phyloP scores from a whole-genome alignment of 352 stramenopile species.

The Ophiocytium majus region DNA sequence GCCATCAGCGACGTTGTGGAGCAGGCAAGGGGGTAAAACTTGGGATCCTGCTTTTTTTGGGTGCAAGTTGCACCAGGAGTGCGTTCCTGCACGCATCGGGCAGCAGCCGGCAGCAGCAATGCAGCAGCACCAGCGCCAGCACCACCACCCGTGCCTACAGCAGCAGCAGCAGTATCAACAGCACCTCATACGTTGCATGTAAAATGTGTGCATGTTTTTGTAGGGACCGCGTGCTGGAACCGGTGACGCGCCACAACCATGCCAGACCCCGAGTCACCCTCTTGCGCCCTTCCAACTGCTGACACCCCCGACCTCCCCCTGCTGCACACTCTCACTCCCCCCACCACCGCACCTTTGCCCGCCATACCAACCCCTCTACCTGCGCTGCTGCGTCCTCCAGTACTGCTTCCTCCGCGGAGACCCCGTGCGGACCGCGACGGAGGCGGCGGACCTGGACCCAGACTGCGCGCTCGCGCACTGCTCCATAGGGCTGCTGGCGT shows the following conservation, averaged over 20 bases:
- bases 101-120: no score
- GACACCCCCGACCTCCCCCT: neutral
- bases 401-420: conserved; percentile 15
- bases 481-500: neutral
- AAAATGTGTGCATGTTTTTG: neutral
- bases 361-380: neutral
- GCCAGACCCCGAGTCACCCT: neutral
- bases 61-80: neutral
- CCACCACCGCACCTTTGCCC: neutral
- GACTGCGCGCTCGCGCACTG: conserved; percentile 16
- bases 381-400: neutral
- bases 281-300: neutral
- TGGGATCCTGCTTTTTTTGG: neutral
- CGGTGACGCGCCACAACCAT: neutral
- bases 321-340: neutral
- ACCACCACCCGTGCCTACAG: neutral
- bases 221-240: neutral
- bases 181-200: neutral
- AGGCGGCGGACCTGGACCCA: conserved; percentile 1
- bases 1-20: neutral
- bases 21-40: neutral
- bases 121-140: neutral
- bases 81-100: no score
- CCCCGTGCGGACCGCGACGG: neutral
- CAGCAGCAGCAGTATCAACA: neutral